A percentile compares a stretch with the other conserved stretches of the same genome.
These are phyloP conservation scores for Domatiomyces globalis DNA, from an alignment of 2,329 filamentous ascomycete species.

Conservation along the genomic window DNA sequence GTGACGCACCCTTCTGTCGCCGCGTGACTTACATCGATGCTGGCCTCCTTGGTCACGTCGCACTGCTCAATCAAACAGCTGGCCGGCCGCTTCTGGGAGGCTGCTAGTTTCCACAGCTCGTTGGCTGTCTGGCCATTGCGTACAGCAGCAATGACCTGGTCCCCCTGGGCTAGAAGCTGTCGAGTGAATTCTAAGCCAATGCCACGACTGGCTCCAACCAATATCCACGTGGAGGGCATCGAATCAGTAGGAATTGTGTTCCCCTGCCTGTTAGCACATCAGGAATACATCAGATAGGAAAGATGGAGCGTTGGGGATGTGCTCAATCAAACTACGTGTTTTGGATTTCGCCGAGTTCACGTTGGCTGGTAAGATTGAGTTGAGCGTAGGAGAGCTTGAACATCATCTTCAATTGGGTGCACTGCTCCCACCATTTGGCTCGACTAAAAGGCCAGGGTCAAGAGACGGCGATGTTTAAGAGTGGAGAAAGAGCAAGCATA, in stretches of 20 bases:
- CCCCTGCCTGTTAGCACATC: neutral
- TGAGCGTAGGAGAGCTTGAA: slow-evolving; percentile 24
- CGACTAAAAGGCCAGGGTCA: too few relatives aligned
- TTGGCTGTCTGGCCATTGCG: slow-evolving; percentile 30
- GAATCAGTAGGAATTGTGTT: neutral
- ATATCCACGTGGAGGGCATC: slow-evolving; percentile 20
- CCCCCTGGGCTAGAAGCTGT: slow-evolving; percentile 33
- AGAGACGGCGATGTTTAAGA: too few relatives aligned
- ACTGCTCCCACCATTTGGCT: too few relatives aligned
- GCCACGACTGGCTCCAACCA: slow-evolving; percentile 23
- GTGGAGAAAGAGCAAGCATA: too few relatives aligned
- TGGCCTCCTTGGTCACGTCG: slow-evolving; percentile 40
- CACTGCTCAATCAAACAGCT: slow-evolving; percentile 34
- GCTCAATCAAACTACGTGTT: too few relatives aligned
- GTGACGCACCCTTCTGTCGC: neutral
- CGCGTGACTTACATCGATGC: slow-evolving; percentile 31
- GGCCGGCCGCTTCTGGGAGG: slow-evolving; percentile 13
- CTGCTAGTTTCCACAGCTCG: slow-evolving; percentile 30
- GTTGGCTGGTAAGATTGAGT: slow-evolving; percentile 22
- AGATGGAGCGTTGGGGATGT: neutral
- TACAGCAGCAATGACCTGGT: slow-evolving; percentile 39
- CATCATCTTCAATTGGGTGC: too few relatives aligned
- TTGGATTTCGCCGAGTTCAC: slow-evolving; percentile 5
- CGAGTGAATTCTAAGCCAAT: slow-evolving; percentile 39
- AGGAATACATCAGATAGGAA: neutral